Base-by-base conservation (phyloP, 495 filamentous ascomycete species). In the Xylaria longipes region DNA sequence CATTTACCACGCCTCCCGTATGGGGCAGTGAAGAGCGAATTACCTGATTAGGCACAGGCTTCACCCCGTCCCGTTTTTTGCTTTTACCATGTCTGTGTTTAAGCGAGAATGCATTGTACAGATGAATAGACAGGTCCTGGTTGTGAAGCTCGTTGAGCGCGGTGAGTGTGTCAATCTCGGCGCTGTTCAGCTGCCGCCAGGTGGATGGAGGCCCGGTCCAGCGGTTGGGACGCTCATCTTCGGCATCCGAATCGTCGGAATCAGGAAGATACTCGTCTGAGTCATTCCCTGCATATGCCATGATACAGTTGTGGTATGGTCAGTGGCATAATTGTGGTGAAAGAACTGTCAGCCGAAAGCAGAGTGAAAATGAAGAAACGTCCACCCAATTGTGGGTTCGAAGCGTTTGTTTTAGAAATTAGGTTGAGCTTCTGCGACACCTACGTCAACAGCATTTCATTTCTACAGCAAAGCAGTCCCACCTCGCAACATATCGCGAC, bases 61-160 rank as follows among this genome's bases (percentile, higher is more conserved):
- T 72, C 46, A 12, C 57, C 65, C 39, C 70, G 45, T 39, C 52
- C 48, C 31, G 12, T 57, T 52, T 56, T 64, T 69, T 27, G 45
- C 39, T 68, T 60, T 41, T 72, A 35, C 25, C 41, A 37, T 72
- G 66, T 41, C 73, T 72, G 17, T 71, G 72, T 70, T 89, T 91
- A 56, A 94, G 78, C 37, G 82, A 84, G 80, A 89, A 89, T 0
- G 90, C 86, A 79, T 94, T 94, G 78, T 92, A 96, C 29, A 97
- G 79, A 84, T 97, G 94, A 37, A 90, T 80, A 1, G 86, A 82
- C n/a, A 97, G 82, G 71, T 97, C 89, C 70, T 85, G 80, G 33
- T 88, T 85, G 20, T 85, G 79, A 37, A 86, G 75, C 12, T 87
- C 82, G 45, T 90, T 83, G 11, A 95, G 79, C 29, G 88, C 86